Conservation (phyloP, 768 basidiomycete species). For the Neoboletus magnificus region DNA sequence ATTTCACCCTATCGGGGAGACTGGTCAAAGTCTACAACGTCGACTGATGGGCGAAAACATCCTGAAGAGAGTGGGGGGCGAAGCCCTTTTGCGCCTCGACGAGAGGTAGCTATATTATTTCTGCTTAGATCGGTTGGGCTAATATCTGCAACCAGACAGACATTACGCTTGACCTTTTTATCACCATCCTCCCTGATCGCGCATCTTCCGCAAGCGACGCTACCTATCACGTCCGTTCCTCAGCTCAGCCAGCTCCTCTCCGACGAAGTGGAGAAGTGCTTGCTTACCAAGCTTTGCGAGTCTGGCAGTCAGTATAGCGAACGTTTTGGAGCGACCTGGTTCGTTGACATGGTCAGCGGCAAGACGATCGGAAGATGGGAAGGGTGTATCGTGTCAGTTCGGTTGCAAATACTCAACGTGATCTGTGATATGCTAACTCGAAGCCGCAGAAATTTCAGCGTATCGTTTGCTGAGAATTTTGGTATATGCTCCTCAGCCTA, state of each 20-base stretch:
- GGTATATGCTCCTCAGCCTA: constrained; percentile 58
- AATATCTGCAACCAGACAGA: constrained; percentile 46
- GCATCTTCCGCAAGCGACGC: constrained; percentile 76
- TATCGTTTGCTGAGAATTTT: constrained; percentile 50
- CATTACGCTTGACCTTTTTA: constrained; percentile 68
- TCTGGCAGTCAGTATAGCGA: constrained; percentile 58
- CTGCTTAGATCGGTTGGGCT: not conserved
- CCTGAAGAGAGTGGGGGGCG: constrained; percentile 57
- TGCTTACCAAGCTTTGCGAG: constrained; percentile 67
- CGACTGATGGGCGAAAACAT: constrained; percentile 42
- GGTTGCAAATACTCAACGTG: not conserved
- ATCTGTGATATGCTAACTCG: constrained; percentile 4
- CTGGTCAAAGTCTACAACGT: constrained; percentile 52
- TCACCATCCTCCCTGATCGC: constrained; percentile 77
- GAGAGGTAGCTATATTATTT: constrained; percentile 43
- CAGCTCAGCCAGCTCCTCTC: constrained; percentile 71
- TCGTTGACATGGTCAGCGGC: constrained; percentile 68
- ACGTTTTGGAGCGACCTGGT: constrained; percentile 59
- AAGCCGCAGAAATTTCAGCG: constrained; percentile 57
- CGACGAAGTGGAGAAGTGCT: constrained; percentile 72
- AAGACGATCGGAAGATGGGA: constrained; percentile 74
- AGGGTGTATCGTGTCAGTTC: constrained; percentile 66
- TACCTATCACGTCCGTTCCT: constrained; percentile 69
- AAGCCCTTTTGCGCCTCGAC: constrained; percentile 68
- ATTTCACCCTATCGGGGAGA: constrained; percentile 65